A percentile compares a stretch with the other conserved stretches of the same genome.
phyloP scores from a whole-genome alignment of 495 filamentous ascomycete species.

The Lophiotrema nucula region DNA sequence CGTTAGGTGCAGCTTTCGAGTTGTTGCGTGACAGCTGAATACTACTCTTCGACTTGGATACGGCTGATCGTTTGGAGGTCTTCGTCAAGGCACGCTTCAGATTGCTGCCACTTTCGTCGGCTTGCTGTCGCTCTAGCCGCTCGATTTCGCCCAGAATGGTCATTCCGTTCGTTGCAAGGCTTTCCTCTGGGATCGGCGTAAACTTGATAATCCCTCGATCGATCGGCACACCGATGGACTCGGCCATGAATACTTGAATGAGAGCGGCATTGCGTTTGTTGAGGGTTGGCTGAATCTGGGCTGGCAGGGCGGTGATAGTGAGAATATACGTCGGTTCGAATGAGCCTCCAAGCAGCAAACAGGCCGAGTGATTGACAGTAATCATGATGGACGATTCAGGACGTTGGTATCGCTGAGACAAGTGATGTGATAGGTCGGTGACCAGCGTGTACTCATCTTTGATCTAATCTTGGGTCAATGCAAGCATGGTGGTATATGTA shows the following conservation, averaged over 20 bases:
- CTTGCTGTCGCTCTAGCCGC: constrained; percentile 50
- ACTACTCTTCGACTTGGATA: constrained; percentile 27
- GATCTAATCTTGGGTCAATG: constrained; percentile 47
- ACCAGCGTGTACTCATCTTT: constrained; percentile 68
- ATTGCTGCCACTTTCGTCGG: constrained; percentile 39
- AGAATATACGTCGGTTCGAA: constrained; percentile 79
- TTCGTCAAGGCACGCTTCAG: constrained; percentile 29
- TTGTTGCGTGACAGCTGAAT: constrained; percentile 24
- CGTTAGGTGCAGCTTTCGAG: constrained; percentile 10
- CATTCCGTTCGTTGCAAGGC: constrained; percentile 65
- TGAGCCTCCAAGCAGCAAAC: constrained; percentile 68
- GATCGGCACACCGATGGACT: constrained; percentile 61
- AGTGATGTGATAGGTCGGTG: constrained; percentile 62
- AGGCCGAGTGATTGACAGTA: constrained; percentile 69
- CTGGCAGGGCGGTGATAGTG: constrained; percentile 70
- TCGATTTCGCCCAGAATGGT: constrained; percentile 70
- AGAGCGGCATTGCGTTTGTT: constrained; percentile 82
- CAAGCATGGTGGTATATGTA: not conserved
- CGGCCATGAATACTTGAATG: constrained; percentile 66
- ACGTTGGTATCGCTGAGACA: constrained; percentile 71
- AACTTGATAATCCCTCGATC: constrained; percentile 70
- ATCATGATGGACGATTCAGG: constrained; percentile 71
- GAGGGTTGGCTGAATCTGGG: constrained; percentile 66
- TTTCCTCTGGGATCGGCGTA: constrained; percentile 64
- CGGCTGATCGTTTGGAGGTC: constrained; percentile 20